phyloP scores from a whole-genome alignment of 495 filamentous ascomycete genomes.

The Thozetella sp. region DNA sequence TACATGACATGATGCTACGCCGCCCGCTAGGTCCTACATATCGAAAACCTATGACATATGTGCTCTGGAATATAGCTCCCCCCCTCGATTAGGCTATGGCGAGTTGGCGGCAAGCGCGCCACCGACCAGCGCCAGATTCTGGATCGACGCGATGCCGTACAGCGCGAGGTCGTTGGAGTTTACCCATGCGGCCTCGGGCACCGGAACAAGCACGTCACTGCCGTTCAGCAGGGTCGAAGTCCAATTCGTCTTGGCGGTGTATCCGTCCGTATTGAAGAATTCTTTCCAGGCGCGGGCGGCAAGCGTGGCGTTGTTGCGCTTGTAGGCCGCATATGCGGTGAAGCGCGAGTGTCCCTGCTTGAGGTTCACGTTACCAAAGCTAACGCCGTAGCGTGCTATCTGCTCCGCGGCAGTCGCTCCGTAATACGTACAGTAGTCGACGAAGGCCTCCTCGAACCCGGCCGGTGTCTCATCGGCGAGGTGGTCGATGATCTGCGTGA shows the following conservation, averaged over 20 bases:
- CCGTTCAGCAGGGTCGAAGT: constrained; percentile 26
- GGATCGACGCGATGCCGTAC: constrained; percentile 46
- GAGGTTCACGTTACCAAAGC: constrained; percentile 36
- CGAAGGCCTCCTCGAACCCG: constrained; percentile 38
- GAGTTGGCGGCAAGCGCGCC: constrained; percentile 11
- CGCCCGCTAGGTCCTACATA: no score
- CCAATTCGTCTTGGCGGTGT: constrained; percentile 31
- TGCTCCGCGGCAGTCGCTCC: not conserved
- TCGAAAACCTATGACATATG: no score
- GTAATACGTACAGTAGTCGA: constrained; percentile 38
- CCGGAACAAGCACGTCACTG: constrained; percentile 30
- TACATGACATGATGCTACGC: no score
- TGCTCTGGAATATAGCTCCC: no score
- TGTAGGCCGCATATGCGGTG: constrained; percentile 39
- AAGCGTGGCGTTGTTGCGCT: constrained; percentile 27
- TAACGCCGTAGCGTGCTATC: constrained; percentile 22
- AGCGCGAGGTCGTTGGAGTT: constrained; percentile 42
- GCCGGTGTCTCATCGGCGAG: constrained; percentile 22
- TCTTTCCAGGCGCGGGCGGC: constrained; percentile 42
- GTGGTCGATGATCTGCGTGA: constrained; percentile 39
- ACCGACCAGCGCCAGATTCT: constrained; percentile 40
- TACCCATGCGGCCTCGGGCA: constrained; percentile 45
- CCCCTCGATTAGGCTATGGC: no score
- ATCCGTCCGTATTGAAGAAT: constrained; percentile 39
- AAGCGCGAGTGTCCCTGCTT: constrained; percentile 47